Percentiles rank a stretch among this genome's conserved stretches.
phyloP scores from a whole-genome alignment of 2,329 filamentous ascomycete species.

The Lizonia empirigonia region DNA sequence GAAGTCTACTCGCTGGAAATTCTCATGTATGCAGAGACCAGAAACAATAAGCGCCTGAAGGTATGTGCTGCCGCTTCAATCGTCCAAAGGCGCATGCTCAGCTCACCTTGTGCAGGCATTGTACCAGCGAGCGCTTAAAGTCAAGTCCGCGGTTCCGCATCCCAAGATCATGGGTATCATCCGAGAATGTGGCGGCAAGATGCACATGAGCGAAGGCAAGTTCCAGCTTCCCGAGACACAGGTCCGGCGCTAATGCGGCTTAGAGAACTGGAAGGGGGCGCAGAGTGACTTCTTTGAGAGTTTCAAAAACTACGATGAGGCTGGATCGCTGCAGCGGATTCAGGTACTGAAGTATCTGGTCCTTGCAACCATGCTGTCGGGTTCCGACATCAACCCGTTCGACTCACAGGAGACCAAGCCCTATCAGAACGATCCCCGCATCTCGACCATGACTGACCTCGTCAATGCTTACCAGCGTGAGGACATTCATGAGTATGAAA shows the following conservation, averaged over 20 bases:
- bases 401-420: conserved; percentile 99
- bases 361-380: conserved; percentile 97
- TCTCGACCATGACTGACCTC: conserved; percentile 95
- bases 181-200: conserved; percentile 97
- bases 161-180: conserved; percentile 99
- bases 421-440: conserved; percentile 93
- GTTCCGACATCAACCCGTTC: conserved; percentile 97
- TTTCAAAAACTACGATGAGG: conserved; percentile 98
- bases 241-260: conserved; percentile 29
- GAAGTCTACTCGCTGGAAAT: conserved; percentile 98
- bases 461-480: conserved; percentile 96
- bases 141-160: conserved; percentile 96
- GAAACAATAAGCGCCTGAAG: conserved; percentile 97
- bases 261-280: conserved; percentile 96
- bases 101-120: conserved; percentile 60
- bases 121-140: conserved; percentile 88
- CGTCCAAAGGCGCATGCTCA: conserved; percentile 26
- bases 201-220: conserved; percentile 93
- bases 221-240: conserved; percentile 15
- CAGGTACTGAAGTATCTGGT: conserved; percentile 97
- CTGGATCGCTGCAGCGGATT: conserved; percentile 92
- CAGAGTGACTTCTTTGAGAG: conserved; percentile 99
- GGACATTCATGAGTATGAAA: conserved; percentile 90
- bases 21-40: conserved; percentile 96
- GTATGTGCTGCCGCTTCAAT: conserved; percentile 43